Evolutionary conservation across 2,329 filamentous ascomycete species (phyloP).

Genomic region (Aspergillus glaucus): DNA sequence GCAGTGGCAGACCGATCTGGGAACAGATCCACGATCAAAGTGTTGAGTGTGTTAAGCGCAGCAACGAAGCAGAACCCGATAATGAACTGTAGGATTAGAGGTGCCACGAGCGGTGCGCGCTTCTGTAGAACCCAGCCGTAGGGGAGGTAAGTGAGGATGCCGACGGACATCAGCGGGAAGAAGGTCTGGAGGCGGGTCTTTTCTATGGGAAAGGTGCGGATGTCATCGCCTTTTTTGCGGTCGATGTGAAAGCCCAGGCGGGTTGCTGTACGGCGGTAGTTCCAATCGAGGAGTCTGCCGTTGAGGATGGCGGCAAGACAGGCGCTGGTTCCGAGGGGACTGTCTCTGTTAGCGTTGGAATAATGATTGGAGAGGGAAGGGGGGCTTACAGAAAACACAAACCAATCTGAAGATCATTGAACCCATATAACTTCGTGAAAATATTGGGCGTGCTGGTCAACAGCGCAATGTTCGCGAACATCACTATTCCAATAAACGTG

Average conservation of each 20-base stretch:
- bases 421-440: conserved; percentile 31
- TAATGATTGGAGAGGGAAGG: neutral
- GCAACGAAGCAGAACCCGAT: conserved; percentile 21
- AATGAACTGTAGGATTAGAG: conserved; percentile 27
- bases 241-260: conserved; percentile 10
- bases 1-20: conserved; percentile 20
- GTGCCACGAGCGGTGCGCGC: conserved; percentile 15
- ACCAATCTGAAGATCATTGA: conserved; percentile 21
- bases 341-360: neutral
- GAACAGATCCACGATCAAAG: conserved; percentile 26
- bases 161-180: conserved; percentile 19
- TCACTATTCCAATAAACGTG: conserved; percentile 27
- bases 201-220: conserved; percentile 40
- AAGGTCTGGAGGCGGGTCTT: conserved; percentile 21
- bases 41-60: conserved; percentile 18
- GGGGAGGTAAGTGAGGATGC: conserved; percentile 18
- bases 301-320: conserved; percentile 15
- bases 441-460: conserved; percentile 34
- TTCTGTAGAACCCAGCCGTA: conserved; percentile 28
- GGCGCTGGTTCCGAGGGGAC: conserved; percentile 15
- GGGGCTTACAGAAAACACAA: conserved; percentile 19
- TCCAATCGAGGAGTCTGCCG: conserved; percentile 18
- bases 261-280: conserved; percentile 14
- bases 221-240: conserved; percentile 35
- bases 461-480: conserved; percentile 35